phyloP scores from a whole-genome alignment of 192 early-diverging fungal genomes.

The Coemansia aciculifera region DNA sequence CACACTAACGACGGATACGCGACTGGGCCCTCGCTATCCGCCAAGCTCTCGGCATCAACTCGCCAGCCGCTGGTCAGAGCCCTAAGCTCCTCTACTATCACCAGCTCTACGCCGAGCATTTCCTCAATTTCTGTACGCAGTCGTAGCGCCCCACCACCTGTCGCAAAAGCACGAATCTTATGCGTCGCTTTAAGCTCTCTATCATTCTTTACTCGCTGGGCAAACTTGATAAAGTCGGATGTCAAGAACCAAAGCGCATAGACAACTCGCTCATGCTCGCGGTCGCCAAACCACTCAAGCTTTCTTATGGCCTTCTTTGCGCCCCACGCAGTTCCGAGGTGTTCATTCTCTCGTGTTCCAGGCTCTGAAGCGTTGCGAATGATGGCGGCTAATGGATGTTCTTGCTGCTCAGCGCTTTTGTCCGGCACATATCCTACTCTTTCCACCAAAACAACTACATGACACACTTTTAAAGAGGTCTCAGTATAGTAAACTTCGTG shows the following conservation, averaged over 20 bases:
- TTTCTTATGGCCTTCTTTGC: slow-evolving; percentile 6
- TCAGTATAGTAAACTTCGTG: not conserved
- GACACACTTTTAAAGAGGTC: not conserved
- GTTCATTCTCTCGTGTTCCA: not conserved
- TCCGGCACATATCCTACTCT: not conserved
- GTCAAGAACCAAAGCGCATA: slow-evolving; percentile 20
- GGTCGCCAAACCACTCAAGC: slow-evolving; percentile 12
- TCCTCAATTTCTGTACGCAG: slow-evolving; percentile 19
- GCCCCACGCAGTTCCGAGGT: not conserved
- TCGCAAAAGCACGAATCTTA: slow-evolving; percentile 25
- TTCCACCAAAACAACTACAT: slow-evolving; percentile 15
- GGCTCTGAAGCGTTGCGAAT: not conserved
- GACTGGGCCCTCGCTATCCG: not conserved
- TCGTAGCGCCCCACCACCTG: slow-evolving; percentile 41
- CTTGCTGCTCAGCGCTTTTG: not conserved
- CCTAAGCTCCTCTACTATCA: slow-evolving; percentile 33
- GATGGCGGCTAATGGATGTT: not conserved
- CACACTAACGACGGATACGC: slow-evolving; percentile 28
- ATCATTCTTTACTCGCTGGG: slow-evolving; percentile 7
- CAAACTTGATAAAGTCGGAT: slow-evolving; percentile 18
- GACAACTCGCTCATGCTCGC: slow-evolving; percentile 8
- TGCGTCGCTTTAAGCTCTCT: not conserved
- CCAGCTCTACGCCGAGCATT: slow-evolving; percentile 17
- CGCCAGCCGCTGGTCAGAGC: slow-evolving; percentile 27
- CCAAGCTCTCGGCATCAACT: not conserved